Evolutionary conservation across 352 stramenopile genomes (phyloP).

Genomic region (Thraustotheca clavata): DNA sequence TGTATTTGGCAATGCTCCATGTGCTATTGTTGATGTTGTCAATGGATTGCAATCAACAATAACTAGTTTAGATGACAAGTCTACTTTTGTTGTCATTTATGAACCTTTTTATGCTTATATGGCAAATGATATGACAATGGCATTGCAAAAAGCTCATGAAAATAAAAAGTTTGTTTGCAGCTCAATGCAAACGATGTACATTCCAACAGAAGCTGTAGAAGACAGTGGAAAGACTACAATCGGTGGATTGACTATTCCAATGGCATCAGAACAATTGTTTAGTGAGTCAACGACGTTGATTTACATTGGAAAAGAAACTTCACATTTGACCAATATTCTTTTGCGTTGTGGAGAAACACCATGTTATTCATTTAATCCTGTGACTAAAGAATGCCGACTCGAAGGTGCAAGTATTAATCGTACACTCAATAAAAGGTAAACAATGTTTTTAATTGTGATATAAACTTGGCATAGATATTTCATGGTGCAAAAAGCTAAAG

Average conservation of each 20-base stretch:
- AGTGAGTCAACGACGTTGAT: conserved; percentile 29
- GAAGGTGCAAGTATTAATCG: conserved; percentile 62
- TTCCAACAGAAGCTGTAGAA: conserved; percentile 26
- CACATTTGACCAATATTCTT: conserved; percentile 75
- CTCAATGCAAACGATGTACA: conserved; percentile 63
- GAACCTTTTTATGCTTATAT: conserved; percentile 86
- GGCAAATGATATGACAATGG: conserved; percentile 40
- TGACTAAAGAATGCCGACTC: conserved; percentile 32
- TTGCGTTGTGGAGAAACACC: conserved; percentile 60
- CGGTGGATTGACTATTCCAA: conserved; percentile 46
- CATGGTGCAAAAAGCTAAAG: conserved; percentile 89
- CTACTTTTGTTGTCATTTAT: conserved; percentile 85
- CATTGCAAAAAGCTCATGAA: conserved; percentile 31
- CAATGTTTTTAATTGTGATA: background rate
- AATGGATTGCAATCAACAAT: conserved; percentile 28
- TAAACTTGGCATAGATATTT: conserved; percentile 39
- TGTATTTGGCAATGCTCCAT: conserved; percentile 69
- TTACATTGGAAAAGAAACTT: conserved; percentile 69
- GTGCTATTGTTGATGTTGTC: conserved; percentile 51
- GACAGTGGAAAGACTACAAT: conserved; percentile 27
- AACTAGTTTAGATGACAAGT: conserved; percentile 27
- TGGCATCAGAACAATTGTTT: conserved; percentile 22
- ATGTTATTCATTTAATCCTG: conserved; percentile 68
- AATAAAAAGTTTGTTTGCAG: conserved; percentile 43
- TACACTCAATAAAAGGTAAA: conserved; percentile 37